These are phyloP conservation scores for Fraxinus nigra DNA, from an alignment of 305 asterid genomes.

Conservation along the genomic window DNA sequence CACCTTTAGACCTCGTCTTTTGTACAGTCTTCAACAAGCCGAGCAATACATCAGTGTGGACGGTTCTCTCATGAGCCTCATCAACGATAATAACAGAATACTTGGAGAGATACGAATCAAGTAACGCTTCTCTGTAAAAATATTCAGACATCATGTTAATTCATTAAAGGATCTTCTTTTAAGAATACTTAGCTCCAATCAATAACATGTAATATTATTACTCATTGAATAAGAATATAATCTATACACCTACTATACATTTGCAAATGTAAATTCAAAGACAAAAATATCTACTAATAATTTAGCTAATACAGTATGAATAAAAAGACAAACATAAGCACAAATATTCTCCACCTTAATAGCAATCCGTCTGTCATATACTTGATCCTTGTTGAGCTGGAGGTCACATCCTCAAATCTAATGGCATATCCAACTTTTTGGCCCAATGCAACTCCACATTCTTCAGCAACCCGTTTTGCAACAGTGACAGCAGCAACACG, in stretches of 20 bases:
- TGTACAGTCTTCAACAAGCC: conserved; percentile 84
- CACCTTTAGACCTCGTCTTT: conserved; percentile 58
- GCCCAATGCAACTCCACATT: conserved; percentile 71
- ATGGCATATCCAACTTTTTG: conserved; percentile 86
- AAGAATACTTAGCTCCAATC: conserved; percentile 15
- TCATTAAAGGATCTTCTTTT: background rate
- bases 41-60: conserved; percentile 91
- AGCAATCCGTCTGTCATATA: conserved; percentile 94
- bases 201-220: background rate
- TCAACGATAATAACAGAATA: conserved; percentile 89
- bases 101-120: conserved; percentile 78
- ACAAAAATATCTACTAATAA: background rate
- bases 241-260: background rate
- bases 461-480: conserved; percentile 93
- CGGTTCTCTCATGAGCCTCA: conserved; percentile 97
- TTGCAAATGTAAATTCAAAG: background rate
- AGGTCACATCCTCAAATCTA: conserved; percentile 84
- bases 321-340: conserved; percentile 7
- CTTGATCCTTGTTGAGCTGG: conserved; percentile 74
- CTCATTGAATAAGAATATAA: background rate
- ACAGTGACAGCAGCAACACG: conserved; percentile 97
- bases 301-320: background rate
- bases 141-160: conserved; percentile 21
- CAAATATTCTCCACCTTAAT: conserved; percentile 52
- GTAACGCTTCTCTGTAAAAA: conserved; percentile 75